Evolutionary conservation across 2,329 filamentous ascomycete species (phyloP), one percentile per base, ranked within the genome.

Genomic region (Bimuria novae-zelandiae): DNA sequence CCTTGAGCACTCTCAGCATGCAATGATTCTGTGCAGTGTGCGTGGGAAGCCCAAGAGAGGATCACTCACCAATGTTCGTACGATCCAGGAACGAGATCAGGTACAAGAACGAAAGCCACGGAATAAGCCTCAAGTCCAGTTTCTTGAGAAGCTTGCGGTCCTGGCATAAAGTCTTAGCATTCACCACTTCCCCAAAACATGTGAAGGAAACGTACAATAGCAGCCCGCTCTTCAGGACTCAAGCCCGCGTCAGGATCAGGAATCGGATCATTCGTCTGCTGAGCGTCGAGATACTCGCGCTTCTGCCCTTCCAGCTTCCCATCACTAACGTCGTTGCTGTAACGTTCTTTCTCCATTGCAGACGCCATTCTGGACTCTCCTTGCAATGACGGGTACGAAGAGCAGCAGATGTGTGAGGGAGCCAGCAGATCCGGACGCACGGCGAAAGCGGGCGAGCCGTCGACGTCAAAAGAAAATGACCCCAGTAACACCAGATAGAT

Each of bases 181-280:
- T n/a, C n/a, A n/a, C n/a, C 25, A 27, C 25, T 6, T 27, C 25
- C 25, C 25, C 25, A 27, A 27, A 27, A 27, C 25, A 6, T 17
- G 25, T 12, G 4, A 16, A 5, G 8, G 14, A 52, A 21, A 73
- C 82, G 58, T 75, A 89, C 88, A 63, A 84, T 82, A 43, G 74
- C 79, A 22, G 81, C 81, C 59, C 76, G 81, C 68, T 90, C 88
- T 57, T 84, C 85, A 1, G 82, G 81, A 33, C 80, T 85, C 61
- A 89, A 73, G 7, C 84, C 84, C 42, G 82, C 85, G 72, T 91
- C 88, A 8, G 79, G 61, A 11, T 69, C 50, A 44, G 67, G 63
- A 12, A 61, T 59, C 25, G 62, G 54, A 1, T 58, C 59, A 29
- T 63, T 54, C 1, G 59, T 53, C 14, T 60, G 56, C 3, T 17